These are phyloP conservation scores for Hanseniaspora lindneri DNA, from an alignment of 805 yeast species.

Conservation along the genomic window DNA sequence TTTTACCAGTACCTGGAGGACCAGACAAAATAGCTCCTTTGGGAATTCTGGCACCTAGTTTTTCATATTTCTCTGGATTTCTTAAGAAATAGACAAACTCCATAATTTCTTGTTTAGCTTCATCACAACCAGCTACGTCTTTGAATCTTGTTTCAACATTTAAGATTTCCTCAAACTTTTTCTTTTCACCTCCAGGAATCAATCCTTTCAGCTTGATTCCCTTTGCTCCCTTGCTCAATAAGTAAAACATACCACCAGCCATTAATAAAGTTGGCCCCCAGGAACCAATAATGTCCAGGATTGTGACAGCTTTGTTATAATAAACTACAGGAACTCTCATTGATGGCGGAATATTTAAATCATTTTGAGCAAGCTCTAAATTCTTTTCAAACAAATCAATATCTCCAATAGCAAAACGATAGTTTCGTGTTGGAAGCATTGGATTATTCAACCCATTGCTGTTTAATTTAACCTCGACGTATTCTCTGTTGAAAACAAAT, in stretches of 20 bases:
- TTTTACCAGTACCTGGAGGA: constrained; percentile 96
- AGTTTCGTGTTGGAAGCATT: constrained; percentile 31
- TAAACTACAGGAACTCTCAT: constrained; percentile 75
- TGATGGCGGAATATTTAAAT: constrained; percentile 45
- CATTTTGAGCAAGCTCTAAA: constrained; percentile 63
- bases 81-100: constrained; percentile 85
- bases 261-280: constrained; percentile 80
- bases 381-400: constrained; percentile 77
- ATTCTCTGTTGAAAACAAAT: constrained; percentile 61
- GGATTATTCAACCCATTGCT: constrained; percentile 46
- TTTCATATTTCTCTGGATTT: constrained; percentile 73
- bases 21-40: constrained; percentile 91
- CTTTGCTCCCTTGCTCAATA: constrained; percentile 50
- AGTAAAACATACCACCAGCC: constrained; percentile 78
- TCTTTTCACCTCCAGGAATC: constrained; percentile 66
- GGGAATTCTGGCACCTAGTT: constrained; percentile 85
- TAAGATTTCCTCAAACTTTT: constrained; percentile 68
- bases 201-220: constrained; percentile 34
- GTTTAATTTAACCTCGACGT: constrained; percentile 60
- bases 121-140: constrained; percentile 92
- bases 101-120: constrained; percentile 89
- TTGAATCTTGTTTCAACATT: constrained; percentile 71
- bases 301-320: constrained; percentile 44
- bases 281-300: constrained; percentile 25
- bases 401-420: constrained; percentile 72